Evolutionary conservation across 768 basidiomycete species (phyloP).

Genomic region (Clavaria fumosa): DNA sequence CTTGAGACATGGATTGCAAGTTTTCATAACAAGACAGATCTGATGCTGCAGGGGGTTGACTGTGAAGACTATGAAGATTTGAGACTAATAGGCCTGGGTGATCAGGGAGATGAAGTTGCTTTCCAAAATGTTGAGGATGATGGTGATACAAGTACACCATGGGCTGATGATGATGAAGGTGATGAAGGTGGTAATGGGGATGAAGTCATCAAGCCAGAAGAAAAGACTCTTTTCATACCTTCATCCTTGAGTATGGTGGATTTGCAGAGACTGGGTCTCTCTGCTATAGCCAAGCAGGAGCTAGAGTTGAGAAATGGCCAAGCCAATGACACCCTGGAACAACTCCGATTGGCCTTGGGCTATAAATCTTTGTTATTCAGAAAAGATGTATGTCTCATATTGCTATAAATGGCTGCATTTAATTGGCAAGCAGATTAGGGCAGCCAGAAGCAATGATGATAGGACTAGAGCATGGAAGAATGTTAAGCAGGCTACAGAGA

Average conservation of each 20-base stretch:
- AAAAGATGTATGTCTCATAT: no score
- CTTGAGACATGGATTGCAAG: background rate
- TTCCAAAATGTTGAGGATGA: background rate
- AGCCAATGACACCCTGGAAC: conserved; percentile 11
- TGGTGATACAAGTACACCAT: background rate
- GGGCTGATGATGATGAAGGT: conserved; percentile 1
- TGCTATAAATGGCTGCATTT: no score
- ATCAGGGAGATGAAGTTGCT: background rate
- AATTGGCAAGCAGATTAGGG: background rate
- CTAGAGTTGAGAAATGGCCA: conserved; percentile 5
- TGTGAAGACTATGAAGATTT: background rate
- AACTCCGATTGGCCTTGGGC: conserved; percentile 2
- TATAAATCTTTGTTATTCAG: conserved; percentile 7
- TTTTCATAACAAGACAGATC: background rate
- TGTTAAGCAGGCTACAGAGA: background rate
- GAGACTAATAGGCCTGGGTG: background rate
- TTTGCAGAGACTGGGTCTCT: background rate
- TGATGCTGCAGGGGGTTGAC: background rate
- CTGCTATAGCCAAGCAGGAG: conserved; percentile 5
- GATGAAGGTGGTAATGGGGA: background rate
- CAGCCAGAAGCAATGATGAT: background rate
- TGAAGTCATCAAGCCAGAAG: background rate
- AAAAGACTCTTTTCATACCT: background rate
- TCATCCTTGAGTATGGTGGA: background rate
- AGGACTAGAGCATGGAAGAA: background rate